Base-by-base conservation (phyloP, 805 yeast genomes). In the Spathaspora girioi region DNA sequence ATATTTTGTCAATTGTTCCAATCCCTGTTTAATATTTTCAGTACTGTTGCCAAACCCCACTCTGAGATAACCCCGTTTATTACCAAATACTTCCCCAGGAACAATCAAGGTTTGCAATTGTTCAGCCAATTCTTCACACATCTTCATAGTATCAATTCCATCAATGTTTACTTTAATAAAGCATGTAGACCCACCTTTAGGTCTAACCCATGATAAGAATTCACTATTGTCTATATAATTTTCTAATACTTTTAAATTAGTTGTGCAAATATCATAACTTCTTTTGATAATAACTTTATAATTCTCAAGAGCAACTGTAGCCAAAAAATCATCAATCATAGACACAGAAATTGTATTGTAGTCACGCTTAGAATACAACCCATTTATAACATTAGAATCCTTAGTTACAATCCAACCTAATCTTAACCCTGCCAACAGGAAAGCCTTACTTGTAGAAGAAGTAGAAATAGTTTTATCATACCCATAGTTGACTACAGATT, bases 361-460 rank as follows among this genome's bases (percentile, higher is more conserved):
- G 59, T 79, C 83, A 54, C 84, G 66, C 48, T 75, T 68, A 11
- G 70, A 63, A 20, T 64, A 62, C 19, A 78, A 66, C 43, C 63
- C 68, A 12, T 60, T 53, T 15, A 74, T 50, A 5, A 75, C 52
- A 3, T 50, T 50, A 18, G 48, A 48, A 57, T 76, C 70, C 29
- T 65, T 63, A 7, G 77, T 59, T 4, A 70, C 76, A 10, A 79
- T 62, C 84, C 84, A 80, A 6, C 85, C 84, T 19, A 79, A 47
- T 45, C 84, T 62, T 26, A 79, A 62, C 4, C 84, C 84, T 8
- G 84, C 84, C 46, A 78, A 62, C 1, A 82, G 69, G 56, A 73
- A 80, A 2, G 82, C 80, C 57, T 80, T 80, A n/a, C 83, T 78
- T 67, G 74, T 72, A 6, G 83, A 78, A 2, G 79, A 70, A 0